phyloP scores from a whole-genome alignment of 202 grass and related monocot genomes.

The Saccharum hybrid region DNA sequence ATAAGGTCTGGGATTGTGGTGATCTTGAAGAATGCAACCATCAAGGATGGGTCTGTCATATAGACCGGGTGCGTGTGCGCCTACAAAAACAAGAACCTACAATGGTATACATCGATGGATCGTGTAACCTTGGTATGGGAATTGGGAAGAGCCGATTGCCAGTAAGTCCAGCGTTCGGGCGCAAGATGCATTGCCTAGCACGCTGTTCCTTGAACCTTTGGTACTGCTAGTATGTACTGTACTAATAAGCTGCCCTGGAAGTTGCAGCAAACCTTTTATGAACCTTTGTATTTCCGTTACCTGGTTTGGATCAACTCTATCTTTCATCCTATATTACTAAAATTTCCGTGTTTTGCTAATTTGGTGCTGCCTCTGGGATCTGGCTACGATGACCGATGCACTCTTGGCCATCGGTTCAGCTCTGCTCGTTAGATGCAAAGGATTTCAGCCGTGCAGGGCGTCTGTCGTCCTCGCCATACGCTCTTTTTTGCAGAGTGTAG shows the following conservation, averaged over 20 bases:
- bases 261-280: conserved; percentile 34
- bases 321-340: background rate
- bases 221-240: conserved; percentile 12
- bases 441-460: background rate
- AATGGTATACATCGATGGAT: too few species aligned
- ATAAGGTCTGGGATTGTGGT: too few species aligned
- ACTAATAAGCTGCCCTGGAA: conserved; percentile 30
- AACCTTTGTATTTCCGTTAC: background rate
- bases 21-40: too few species aligned
- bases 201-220: conserved; percentile 10
- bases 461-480: background rate
- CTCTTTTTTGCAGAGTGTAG: too few species aligned
- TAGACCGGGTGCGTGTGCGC: too few species aligned
- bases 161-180: background rate
- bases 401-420: background rate
- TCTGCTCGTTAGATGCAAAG: background rate
- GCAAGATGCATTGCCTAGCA: background rate
- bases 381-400: background rate
- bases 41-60: too few species aligned
- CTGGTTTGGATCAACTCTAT: background rate
- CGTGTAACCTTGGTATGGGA: too few species aligned
- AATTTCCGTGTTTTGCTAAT: background rate
- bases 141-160: background rate
- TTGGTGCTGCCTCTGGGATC: background rate
- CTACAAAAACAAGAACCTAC: too few species aligned